Evolutionary conservation across 106 monocot species (phyloP).

Genomic region (Allium sativum): DNA sequence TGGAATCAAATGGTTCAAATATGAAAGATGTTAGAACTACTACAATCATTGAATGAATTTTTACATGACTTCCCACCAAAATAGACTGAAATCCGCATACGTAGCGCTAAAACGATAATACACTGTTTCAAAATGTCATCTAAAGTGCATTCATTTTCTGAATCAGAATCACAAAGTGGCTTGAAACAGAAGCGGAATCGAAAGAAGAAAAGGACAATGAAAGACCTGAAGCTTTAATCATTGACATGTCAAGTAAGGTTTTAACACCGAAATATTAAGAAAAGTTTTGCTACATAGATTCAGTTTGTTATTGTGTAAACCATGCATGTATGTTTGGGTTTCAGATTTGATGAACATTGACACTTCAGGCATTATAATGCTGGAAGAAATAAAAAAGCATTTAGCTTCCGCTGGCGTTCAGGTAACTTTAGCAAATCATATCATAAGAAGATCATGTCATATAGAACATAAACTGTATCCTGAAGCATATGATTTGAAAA

Average conservation of each 20-base stretch:
- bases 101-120: too few relatives aligned
- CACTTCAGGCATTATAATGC: slow-evolving; percentile 46
- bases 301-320: too few relatives aligned
- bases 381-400: slow-evolving; percentile 60
- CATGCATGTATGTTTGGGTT: neutral
- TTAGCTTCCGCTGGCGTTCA: slow-evolving; percentile 39
- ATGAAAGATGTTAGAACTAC: too few relatives aligned
- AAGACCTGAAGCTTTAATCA: slow-evolving; percentile 32
- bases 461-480: too few relatives aligned
- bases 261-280: neutral
- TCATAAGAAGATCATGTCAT: too few relatives aligned
- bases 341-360: slow-evolving; percentile 85
- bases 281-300: too few relatives aligned
- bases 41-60: too few relatives aligned
- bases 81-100: too few relatives aligned
- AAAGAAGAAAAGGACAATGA: slow-evolving; percentile 20
- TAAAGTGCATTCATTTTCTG: neutral
- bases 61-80: too few relatives aligned
- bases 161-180: slow-evolving; percentile 39
- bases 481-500: neutral
- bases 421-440: slow-evolving; percentile 17
- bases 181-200: slow-evolving; percentile 20
- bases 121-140: too few relatives aligned
- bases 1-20: neutral
- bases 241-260: slow-evolving; percentile 77